Percentiles rank a stretch among this genome's conserved stretches.
phyloP scores from a whole-genome alignment of 106 monocot species.

The Ottelia alismoides region DNA sequence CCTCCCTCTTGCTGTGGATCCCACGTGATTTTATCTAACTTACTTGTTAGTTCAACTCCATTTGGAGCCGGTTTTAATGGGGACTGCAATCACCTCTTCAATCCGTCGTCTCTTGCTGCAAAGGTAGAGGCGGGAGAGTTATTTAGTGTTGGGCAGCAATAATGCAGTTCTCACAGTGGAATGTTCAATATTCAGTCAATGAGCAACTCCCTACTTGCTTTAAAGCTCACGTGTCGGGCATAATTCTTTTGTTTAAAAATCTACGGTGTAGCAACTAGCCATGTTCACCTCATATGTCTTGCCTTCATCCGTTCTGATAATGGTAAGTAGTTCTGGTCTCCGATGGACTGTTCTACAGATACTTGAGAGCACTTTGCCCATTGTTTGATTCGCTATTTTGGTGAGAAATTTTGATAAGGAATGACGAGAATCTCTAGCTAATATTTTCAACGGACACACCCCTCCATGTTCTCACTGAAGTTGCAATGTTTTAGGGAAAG shows the following conservation, averaged over 20 bases:
- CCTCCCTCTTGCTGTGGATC: no score
- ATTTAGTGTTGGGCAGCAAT: constrained; percentile 66
- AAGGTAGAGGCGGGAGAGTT: constrained; percentile 79
- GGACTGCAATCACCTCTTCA: constrained; percentile 84
- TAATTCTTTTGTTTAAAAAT: constrained; percentile 32
- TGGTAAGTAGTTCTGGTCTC: constrained; percentile 16
- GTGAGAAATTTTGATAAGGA: constrained; percentile 35
- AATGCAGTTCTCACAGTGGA: constrained; percentile 69
- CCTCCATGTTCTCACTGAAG: constrained; percentile 34
- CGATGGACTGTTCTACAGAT: constrained; percentile 58
- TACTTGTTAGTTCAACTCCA: constrained; percentile 77
- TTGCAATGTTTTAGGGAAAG: constrained; percentile 34
- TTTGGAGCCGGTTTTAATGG: constrained; percentile 95
- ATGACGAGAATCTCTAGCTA: constrained; percentile 46
- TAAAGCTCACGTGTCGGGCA: constrained; percentile 42
- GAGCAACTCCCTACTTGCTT: constrained; percentile 52
- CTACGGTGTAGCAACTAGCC: constrained; percentile 49
- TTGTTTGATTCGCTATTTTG: constrained; percentile 31
- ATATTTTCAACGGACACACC: constrained; percentile 42
- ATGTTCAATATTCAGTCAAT: constrained; percentile 56
- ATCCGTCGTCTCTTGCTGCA: constrained; percentile 87
- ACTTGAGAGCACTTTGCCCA: constrained; percentile 49
- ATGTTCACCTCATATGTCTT: constrained; percentile 41
- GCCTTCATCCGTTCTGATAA: constrained; percentile 49
- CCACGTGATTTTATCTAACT: no score